Base-by-base conservation (phyloP, 139 green algal genomes). In the Diplosphaera chodatii region DNA sequence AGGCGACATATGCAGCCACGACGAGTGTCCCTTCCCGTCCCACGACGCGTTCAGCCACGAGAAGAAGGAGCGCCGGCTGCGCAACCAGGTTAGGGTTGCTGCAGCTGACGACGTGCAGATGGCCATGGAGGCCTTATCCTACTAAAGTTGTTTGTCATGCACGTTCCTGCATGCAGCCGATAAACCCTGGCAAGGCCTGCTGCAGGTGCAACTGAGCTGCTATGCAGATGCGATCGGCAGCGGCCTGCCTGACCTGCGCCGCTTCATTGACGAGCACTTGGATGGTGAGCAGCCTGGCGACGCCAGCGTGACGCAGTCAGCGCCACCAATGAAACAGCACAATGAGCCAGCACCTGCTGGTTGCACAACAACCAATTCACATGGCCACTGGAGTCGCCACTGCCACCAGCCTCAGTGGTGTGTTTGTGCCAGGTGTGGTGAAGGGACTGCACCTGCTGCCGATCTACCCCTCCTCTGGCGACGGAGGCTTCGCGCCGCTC, bases 361-460 rank as follows among this genome's bases (percentile, higher is more conserved):
- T n/a, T n/a, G n/a, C n/a, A n/a, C n/a, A n/a, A n/a, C n/a, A n/a
- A n/a, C n/a, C n/a, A n/a, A n/a, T n/a, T n/a, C n/a, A n/a, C n/a
- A n/a, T n/a, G n/a, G n/a, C n/a, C n/a, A n/a, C n/a, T n/a, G n/a
- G n/a, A n/a, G n/a, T n/a, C n/a, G n/a, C n/a, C n/a, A n/a, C n/a
- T n/a, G n/a, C n/a, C n/a, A n/a, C n/a, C n/a, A n/a, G n/a, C n/a
- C n/a, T n/a, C n/a, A n/a, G n/a, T n/a, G n/a, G n/a, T n/a, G n/a
- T n/a, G n/a, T n/a, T n/a, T n/a, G n/a, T n/a, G n/a, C n/a, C n/a
- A 82, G 80, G 69, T 40, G 77, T 64, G 16, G 64, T 83, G 55
- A 67, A 64, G 30, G 77, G 80, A 22, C 18, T 86, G 34, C 77
- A 86, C 40, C 62, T 86, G 68, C 77, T 86, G 63, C 80, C 80